Base-by-base conservation (phyloP, 352 stramenopile genomes). In the Globisporangium cylindrosporum region DNA sequence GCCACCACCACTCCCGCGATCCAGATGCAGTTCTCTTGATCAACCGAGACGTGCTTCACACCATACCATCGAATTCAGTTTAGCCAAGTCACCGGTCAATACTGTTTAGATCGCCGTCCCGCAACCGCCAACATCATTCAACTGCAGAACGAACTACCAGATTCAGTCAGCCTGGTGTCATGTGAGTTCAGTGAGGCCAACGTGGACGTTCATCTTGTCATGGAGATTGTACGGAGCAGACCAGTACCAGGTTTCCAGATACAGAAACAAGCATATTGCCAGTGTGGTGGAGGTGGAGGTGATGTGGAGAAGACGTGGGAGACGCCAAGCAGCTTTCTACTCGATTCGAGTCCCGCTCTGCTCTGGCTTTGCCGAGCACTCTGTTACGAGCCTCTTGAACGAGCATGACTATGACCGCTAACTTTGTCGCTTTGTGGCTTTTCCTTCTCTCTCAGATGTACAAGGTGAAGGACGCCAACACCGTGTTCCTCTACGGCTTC, bases 401-500 rank as follows among this genome's bases (percentile, higher is more conserved):
- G 1, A 27, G 12, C 27, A 61, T 22, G 18, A 27, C 29, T 27
- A 61, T 22, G 18, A 27, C 15, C 41, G 61, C 55, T n/a, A 56
- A 61, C 63, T 46, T 51, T 58, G n/a, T 54, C 53, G 22, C 25
- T 36, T 38, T 54, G 9, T 73, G 20, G 1, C 12, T 68, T 0
- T 27, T 59, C 9, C 10, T 4, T 43, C 64, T 4, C 71, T 3
- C 3, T 29, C 25, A 97, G 91, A 97, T 97, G 82, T 97, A 99
- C 93, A 99, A 99, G 88, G 87, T 97, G 64, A 96, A 96, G 73
- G 95, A 99, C 81, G 67, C 91, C 61, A 98, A 98, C 79, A 94
- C 94, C 25, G 94, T 98, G 54, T 97, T 98, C 77, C 74, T 99
- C 56, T 99, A 99, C 78, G 97, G 97, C 73, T 99, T 99, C 93